Conservation (phyloP, 2,329 filamentous ascomycete genomes). For the Fusarium incarnatum region DNA sequence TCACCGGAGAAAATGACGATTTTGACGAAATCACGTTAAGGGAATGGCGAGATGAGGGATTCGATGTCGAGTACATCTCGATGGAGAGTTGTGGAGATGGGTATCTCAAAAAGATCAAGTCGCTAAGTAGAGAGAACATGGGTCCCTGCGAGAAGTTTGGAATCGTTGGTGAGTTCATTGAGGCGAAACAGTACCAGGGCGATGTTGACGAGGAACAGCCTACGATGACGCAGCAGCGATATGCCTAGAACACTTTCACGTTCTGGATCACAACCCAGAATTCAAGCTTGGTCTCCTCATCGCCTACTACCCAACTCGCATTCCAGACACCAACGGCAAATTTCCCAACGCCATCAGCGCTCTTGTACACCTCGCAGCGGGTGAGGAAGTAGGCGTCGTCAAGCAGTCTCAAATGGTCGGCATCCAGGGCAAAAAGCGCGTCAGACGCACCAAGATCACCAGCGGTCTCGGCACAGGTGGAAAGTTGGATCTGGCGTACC, state of each 20-base stretch:
- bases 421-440: conserved; percentile 58
- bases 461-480: conserved; percentile 54
- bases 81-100: conserved; percentile 52
- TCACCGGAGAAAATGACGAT: conserved; percentile 57
- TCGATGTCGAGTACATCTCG: conserved; percentile 57
- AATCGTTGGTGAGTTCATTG: conserved; percentile 52
- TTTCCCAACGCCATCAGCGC: conserved; percentile 56
- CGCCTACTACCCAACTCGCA: conserved; percentile 59
- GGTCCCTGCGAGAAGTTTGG: conserved; percentile 58
- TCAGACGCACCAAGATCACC: conserved; percentile 50
- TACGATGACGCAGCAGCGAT: conserved; percentile 58
- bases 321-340: conserved; percentile 56
- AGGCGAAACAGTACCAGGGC: rapidly evolving
- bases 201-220: conserved; percentile 43
- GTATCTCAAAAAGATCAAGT: conserved; percentile 52
- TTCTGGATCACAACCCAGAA: conserved; percentile 58
- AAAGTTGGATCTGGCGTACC: conserved; percentile 52
- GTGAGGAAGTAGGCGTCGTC: conserved; percentile 55
- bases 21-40: conserved; percentile 54
- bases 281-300: conserved; percentile 57
- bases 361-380: conserved; percentile 56
- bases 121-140: conserved; percentile 49
- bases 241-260: conserved; percentile 59
- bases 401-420: conserved; percentile 58
- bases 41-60: conserved; percentile 58